These are phyloP conservation scores for Trypanosoma mega DNA, from an alignment of 208 protist species.

Conservation along the genomic window DNA sequence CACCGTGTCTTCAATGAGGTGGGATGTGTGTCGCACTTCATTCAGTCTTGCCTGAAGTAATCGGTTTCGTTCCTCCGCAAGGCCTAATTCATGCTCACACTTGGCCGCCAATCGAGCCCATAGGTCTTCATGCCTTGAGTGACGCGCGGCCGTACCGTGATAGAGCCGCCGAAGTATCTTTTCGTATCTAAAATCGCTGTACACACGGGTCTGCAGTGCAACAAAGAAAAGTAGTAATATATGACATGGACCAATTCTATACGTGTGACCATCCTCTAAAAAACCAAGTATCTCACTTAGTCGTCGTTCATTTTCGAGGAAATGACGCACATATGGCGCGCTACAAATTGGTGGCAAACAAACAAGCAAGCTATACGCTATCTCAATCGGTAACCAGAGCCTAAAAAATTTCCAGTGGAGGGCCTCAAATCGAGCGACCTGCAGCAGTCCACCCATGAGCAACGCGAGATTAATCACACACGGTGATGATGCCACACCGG, in stretches of 20 bases:
- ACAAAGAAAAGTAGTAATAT: conserved; percentile 31
- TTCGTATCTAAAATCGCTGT: conserved; percentile 30
- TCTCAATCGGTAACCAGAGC: conserved; percentile 11
- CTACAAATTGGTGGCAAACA: conserved; percentile 8
- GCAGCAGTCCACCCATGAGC: conserved; percentile 28
- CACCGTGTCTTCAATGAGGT: neutral
- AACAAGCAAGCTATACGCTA: conserved; percentile 5
- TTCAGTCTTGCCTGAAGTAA: conserved; percentile 19
- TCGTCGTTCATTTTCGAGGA: neutral
- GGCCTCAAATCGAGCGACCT: conserved; percentile 26
- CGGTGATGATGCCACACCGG: conserved; percentile 21
- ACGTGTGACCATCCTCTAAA: neutral
- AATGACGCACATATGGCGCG: conserved; percentile 15
- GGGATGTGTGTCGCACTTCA: conserved; percentile 10
- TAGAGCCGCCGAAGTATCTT: conserved; percentile 26
- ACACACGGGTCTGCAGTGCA: conserved; percentile 33
- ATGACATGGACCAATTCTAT: conserved; percentile 8
- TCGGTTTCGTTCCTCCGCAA: conserved; percentile 6
- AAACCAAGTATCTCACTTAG: conserved; percentile 11
- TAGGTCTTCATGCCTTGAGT: conserved; percentile 17
- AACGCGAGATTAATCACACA: conserved; percentile 30
- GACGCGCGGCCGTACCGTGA: neutral
- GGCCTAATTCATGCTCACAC: conserved; percentile 7
- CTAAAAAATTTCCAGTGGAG: conserved; percentile 31
- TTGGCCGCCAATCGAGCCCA: conserved; percentile 26